Conservation (phyloP, 768 basidiomycete genomes). For the Lactarius trivialis region DNA sequence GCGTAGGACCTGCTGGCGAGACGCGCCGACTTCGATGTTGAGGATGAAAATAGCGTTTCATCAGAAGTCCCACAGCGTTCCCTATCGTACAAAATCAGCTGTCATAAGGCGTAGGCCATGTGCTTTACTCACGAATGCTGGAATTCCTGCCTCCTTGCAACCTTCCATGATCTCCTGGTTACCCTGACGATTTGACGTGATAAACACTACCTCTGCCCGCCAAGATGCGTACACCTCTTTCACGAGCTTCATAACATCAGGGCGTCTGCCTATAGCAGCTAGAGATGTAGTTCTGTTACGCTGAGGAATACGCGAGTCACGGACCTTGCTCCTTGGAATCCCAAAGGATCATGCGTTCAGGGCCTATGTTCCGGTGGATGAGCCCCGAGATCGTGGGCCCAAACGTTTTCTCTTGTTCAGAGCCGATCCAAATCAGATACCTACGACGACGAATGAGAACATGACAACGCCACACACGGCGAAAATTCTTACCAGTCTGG, state of each 20-base stretch:
- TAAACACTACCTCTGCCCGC: conserved; percentile 77
- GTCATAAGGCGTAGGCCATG: not conserved
- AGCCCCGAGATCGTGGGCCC: conserved; percentile 72
- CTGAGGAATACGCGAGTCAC: not conserved
- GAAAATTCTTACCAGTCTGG: conserved; percentile 50
- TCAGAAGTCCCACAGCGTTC: conserved; percentile 68
- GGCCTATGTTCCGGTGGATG: conserved; percentile 63
- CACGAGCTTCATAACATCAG: conserved; percentile 70
- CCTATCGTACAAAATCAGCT: conserved; percentile 24
- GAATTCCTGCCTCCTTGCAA: conserved; percentile 62
- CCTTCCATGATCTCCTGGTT: conserved; percentile 77
- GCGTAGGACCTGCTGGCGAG: not conserved
- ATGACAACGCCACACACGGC: not conserved
- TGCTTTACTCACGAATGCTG: conserved; percentile 32
- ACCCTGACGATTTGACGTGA: conserved; percentile 77
- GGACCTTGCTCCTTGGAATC: conserved; percentile 55
- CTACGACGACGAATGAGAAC: conserved; percentile 30
- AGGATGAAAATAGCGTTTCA: not conserved
- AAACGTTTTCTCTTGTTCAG: conserved; percentile 80
- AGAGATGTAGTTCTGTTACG: not conserved
- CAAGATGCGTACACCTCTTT: conserved; percentile 62
- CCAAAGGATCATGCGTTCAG: conserved; percentile 71
- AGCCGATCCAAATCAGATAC: conserved; percentile 82
- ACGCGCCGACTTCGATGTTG: not conserved
- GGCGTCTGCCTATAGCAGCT: conserved; percentile 47